These are phyloP conservation scores for Exophiala alcalophila DNA, from an alignment of 2,329 filamentous ascomycete species.

Conservation along the genomic window DNA sequence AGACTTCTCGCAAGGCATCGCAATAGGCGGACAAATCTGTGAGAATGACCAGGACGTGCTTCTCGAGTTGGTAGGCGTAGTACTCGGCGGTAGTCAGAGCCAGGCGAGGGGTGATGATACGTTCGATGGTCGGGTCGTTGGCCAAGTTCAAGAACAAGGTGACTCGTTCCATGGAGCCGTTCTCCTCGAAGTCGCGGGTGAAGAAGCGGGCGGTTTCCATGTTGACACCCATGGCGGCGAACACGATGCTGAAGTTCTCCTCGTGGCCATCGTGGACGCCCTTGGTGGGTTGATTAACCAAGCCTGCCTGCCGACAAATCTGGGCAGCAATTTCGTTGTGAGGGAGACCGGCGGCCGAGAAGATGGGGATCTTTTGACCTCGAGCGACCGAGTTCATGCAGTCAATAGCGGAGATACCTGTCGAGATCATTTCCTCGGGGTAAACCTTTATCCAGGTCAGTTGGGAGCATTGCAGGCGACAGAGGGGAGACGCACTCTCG, in stretches of 20 bases:
- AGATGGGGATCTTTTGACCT: conserved; percentile 99
- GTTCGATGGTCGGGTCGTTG: conserved; percentile 98
- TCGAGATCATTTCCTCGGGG: conserved; percentile 99
- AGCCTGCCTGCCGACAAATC: conserved; percentile 93
- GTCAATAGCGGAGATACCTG: conserved; percentile 97
- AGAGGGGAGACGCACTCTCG: conserved; percentile 62
- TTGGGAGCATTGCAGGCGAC: background rate
- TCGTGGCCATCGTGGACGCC: conserved; percentile 94
- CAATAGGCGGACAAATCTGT: conserved; percentile 98
- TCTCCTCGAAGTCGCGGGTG: conserved; percentile 97
- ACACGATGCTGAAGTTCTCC: conserved; percentile 99
- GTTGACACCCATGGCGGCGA: conserved; percentile 99
- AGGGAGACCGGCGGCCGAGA: conserved; percentile 95
- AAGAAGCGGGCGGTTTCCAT: conserved; percentile 99
- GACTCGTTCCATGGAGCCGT: conserved; percentile 94
- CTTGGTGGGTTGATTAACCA: conserved; percentile 92
- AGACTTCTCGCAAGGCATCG: conserved; percentile 97
- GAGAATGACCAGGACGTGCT: conserved; percentile 98
- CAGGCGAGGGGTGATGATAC: conserved; percentile 98
- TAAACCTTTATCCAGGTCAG: conserved; percentile 66
- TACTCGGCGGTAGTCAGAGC: conserved; percentile 98
- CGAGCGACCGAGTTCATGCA: conserved; percentile 98
- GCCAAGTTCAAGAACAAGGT: conserved; percentile 98
- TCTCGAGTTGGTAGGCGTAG: conserved; percentile 99
- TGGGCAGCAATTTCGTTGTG: conserved; percentile 99